A percentile compares a stretch with the other conserved stretches of the same genome.
These are phyloP conservation scores for Krasilnikovozyma curviuscula DNA, from an alignment of 768 basidiomycete species.

Conservation along the genomic window DNA sequence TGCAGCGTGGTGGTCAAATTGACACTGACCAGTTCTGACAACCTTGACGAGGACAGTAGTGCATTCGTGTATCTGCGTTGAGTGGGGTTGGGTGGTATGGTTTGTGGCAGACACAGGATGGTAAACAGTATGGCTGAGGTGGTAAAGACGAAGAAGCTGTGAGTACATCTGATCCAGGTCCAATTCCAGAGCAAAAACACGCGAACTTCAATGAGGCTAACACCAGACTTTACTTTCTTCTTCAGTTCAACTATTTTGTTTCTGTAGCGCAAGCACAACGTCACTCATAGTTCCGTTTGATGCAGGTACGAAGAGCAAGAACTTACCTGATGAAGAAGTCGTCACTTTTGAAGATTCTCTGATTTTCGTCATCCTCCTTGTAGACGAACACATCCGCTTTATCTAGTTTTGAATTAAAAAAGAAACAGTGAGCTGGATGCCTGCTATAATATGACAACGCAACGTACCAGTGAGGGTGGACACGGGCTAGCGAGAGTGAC, in stretches of 20 bases:
- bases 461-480: no score
- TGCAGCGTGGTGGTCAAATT: background rate
- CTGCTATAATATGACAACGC: no score
- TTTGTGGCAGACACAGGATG: background rate
- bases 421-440: no score
- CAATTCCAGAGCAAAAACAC: no score
- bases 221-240: background rate
- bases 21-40: constrained; percentile 4
- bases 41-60: constrained; percentile 4
- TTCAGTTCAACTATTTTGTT: background rate
- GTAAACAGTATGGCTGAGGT: background rate
- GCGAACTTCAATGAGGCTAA: background rate
- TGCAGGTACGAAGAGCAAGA: background rate
- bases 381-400: constrained; percentile 1
- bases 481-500: no score
- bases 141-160: background rate
- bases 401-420: background rate
- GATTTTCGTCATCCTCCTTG: constrained; percentile 5
- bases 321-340: constrained; percentile 8
- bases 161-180: no score
- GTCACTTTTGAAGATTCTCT: constrained; percentile 1
- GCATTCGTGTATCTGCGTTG: background rate
- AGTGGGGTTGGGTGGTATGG: constrained; percentile 8
- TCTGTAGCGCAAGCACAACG: background rate
- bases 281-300: background rate